Evolutionary conservation across 2,329 filamentous ascomycete species (phyloP).

Genomic region (Thelonectria olida): DNA sequence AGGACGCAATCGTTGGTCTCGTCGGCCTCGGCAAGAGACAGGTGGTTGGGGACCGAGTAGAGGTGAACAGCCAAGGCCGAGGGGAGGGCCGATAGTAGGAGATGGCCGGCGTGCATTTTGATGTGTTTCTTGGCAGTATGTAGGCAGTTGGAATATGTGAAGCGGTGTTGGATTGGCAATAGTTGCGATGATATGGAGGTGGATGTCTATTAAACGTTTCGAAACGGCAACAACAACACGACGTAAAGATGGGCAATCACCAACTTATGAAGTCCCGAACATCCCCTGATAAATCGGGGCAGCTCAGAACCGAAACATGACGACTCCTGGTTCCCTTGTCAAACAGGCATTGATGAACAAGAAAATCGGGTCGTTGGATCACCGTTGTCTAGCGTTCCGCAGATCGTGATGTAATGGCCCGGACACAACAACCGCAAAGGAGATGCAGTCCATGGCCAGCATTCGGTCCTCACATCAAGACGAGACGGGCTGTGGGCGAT

Average conservation of each 20-base stretch:
- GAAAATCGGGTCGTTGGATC: constrained; percentile 28
- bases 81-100: constrained; percentile 37
- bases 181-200: no score
- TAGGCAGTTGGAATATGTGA: no score
- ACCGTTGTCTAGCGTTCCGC: constrained; percentile 24
- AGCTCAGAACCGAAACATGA: neutral
- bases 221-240: neutral
- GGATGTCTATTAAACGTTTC: neutral
- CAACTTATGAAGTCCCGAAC: neutral
- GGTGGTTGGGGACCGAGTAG: constrained; percentile 39
- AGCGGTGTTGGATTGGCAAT: neutral
- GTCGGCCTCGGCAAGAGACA: constrained; percentile 38
- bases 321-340: constrained; percentile 12
- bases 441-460: neutral
- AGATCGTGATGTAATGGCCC: constrained; percentile 34
- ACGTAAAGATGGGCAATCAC: neutral
- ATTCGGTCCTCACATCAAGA: neutral
- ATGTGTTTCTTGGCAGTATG: neutral
- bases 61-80: constrained; percentile 32
- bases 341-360: constrained; percentile 25
- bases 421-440: constrained; percentile 7
- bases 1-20: constrained; percentile 45
- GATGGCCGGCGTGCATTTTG: constrained; percentile 29
- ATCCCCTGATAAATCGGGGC: neutral
- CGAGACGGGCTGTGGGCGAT: neutral